Evolutionary conservation across 140 eudicot genomes (phyloP), one percentile per base, ranked within the genome.

Genomic region (Erigeron philadelphicus): DNA sequence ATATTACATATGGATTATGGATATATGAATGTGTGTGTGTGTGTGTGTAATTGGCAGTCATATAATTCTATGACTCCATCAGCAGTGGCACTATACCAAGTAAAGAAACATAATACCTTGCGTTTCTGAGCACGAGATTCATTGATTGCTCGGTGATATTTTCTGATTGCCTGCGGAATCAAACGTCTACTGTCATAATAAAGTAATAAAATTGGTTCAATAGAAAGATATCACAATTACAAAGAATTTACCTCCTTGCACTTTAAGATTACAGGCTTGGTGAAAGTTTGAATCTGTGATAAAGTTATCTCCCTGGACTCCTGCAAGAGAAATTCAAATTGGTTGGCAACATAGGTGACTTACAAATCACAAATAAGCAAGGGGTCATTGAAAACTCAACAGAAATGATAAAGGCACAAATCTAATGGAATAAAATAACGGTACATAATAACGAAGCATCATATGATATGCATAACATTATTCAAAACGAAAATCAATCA

Each of bases 101-200:
- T 44, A 71, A 25, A 70, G 70, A 73, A 76, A 18, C 21, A 40
- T 46, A 68, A 68, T 55, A 93, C 99, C 96, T 93, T 93, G 73
- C 99, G 88, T 79, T 89, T 93, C 61, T 90, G 87, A 58, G 95
- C 94, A 56, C 99, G 99, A 72, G 99, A 87, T 68, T 89, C 99
- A 83, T 93, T 93, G 43, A 93, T 93, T 58, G 97, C 97, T 73
- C 99, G 77, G 79, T 89, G 95, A 80, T 81, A 84, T 79, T 89
- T 89, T 83, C 90, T 81, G 67, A 93, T 85, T 50, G 95, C 88
- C 98, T 91, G 89, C 76, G 79, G 72, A 79, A 59, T 35, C 13
- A 79, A 23, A 67, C 11, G 35, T 17, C 66, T 7, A 46, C 6
- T 48, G 59, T 67, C 59, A 42, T 69, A 66, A 60, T 44, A 42